These are phyloP conservation scores for Aspergillus caelatus DNA, from an alignment of 2,329 filamentous ascomycete genomes.

Conservation along the genomic window DNA sequence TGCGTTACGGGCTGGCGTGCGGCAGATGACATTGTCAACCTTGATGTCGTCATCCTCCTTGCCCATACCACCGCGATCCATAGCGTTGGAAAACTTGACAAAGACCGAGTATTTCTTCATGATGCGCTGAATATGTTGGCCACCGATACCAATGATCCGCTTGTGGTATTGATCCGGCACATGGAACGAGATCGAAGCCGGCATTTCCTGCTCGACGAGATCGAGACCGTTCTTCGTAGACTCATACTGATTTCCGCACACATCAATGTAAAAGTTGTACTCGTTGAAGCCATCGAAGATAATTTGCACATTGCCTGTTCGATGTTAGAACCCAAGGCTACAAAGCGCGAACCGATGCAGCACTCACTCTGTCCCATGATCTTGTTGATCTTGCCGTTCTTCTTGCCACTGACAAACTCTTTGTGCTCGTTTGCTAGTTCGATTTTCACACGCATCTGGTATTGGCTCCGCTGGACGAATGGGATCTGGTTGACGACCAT, in stretches of 20 bases:
- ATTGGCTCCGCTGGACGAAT: slow-evolving; percentile 82
- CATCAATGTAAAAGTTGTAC: slow-evolving; percentile 99
- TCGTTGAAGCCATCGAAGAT: slow-evolving; percentile 99
- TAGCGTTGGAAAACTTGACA: slow-evolving; percentile 98
- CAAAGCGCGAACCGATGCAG: not conserved
- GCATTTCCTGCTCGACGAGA: slow-evolving; percentile 98
- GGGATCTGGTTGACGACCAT: slow-evolving; percentile 89
- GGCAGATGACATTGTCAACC: slow-evolving; percentile 98
- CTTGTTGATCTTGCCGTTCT: slow-evolving; percentile 99
- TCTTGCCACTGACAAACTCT: slow-evolving; percentile 98
- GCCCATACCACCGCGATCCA: slow-evolving; percentile 91
- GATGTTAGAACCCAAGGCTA: not conserved
- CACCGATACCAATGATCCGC: slow-evolving; percentile 97
- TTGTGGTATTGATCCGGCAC: slow-evolving; percentile 99
- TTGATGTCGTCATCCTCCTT: slow-evolving; percentile 98
- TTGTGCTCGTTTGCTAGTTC: slow-evolving; percentile 99
- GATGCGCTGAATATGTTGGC: slow-evolving; percentile 97
- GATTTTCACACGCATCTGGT: slow-evolving; percentile 96
- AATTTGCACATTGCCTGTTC: slow-evolving; percentile 85
- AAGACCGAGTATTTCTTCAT: slow-evolving; percentile 99
- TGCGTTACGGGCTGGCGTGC: slow-evolving; percentile 93
- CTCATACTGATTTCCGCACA: slow-evolving; percentile 88
- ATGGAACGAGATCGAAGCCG: slow-evolving; percentile 97
- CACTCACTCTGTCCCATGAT: slow-evolving; percentile 95
- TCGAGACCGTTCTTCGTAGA: slow-evolving; percentile 90